A percentile compares a stretch with the other conserved stretches of the same genome.
Evolutionary conservation across 352 stramenopile genomes (phyloP).

Genomic region (Pythium rishiriense): DNA sequence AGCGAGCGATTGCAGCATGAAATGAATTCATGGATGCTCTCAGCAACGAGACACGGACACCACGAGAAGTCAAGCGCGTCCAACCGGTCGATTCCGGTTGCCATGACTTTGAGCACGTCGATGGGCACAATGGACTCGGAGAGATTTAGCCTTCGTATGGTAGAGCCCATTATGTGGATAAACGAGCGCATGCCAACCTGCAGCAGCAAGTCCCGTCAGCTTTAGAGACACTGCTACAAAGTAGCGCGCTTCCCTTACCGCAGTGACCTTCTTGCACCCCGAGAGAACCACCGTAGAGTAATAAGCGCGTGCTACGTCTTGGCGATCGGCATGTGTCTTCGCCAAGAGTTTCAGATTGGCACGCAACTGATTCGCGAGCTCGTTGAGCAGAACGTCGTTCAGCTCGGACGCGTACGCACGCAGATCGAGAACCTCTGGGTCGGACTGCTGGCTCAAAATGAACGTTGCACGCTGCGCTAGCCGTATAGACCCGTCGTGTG

Average conservation of each 20-base stretch:
- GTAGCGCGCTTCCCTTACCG: slow-evolving; percentile 15
- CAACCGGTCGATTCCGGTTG: slow-evolving; percentile 58
- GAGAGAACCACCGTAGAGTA: slow-evolving; percentile 60
- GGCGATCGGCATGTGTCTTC: slow-evolving; percentile 16
- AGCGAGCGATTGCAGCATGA: slow-evolving; percentile 62
- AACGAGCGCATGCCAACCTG: slow-evolving; percentile 77
- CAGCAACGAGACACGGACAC: slow-evolving; percentile 52
- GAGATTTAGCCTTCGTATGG: slow-evolving; percentile 50
- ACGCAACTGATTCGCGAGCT: slow-evolving; percentile 55
- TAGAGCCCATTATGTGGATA: slow-evolving; percentile 52
- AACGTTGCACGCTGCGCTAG: slow-evolving; percentile 46
- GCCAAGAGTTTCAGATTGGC: slow-evolving; percentile 33
- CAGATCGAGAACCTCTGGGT: slow-evolving; percentile 64
- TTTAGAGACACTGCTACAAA: too few relatives aligned
- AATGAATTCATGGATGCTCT: slow-evolving; percentile 69
- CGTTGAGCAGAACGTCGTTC: slow-evolving; percentile 56
- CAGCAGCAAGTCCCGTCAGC: too few relatives aligned
- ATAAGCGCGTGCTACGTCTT: slow-evolving; percentile 20
- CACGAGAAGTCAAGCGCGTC: slow-evolving; percentile 61
- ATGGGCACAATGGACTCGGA: slow-evolving; percentile 50
- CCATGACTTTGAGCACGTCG: slow-evolving; percentile 70
- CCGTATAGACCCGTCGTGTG: slow-evolving; percentile 37
- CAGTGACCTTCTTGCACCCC: slow-evolving; percentile 53
- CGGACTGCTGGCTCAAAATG: slow-evolving; percentile 45
- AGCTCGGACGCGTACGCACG: slow-evolving; percentile 43